phyloP scores from a whole-genome alignment of 2,329 filamentous ascomycete genomes.

The Colletotrichum agaves region DNA sequence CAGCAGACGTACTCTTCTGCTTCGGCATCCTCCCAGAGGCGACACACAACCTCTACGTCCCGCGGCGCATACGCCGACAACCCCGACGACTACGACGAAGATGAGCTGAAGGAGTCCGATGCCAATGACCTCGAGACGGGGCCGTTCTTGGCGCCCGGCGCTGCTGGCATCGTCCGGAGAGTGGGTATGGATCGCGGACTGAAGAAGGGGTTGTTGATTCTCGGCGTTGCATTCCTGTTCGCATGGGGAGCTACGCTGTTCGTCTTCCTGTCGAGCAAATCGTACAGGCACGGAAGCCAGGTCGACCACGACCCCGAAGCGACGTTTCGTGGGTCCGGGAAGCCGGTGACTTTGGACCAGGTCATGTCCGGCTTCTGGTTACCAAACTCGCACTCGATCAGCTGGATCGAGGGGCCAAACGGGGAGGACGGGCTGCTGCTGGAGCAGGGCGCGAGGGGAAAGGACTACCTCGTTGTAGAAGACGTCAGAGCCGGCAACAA shows the following conservation, averaged over 20 bases:
- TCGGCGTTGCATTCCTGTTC: slow-evolving; percentile 69
- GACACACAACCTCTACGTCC: slow-evolving; percentile 22
- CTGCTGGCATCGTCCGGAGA: slow-evolving; percentile 49
- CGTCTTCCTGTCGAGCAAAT: slow-evolving; percentile 72
- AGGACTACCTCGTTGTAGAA: slow-evolving; percentile 86
- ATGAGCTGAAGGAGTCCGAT: slow-evolving; percentile 53
- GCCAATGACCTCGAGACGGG: slow-evolving; percentile 63
- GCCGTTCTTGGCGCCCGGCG: slow-evolving; percentile 59
- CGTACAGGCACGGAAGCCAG: slow-evolving; percentile 72
- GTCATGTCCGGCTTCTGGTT: slow-evolving; percentile 74
- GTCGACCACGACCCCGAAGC: slow-evolving; percentile 76
- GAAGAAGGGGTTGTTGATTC: slow-evolving; percentile 70
- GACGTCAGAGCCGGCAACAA: slow-evolving; percentile 70
- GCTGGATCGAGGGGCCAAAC: slow-evolving; percentile 79
- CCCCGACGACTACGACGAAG: slow-evolving; percentile 51
- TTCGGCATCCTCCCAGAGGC: slow-evolving; percentile 39
- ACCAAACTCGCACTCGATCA: slow-evolving; percentile 72
- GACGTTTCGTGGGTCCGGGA: slow-evolving; percentile 72
- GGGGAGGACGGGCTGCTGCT: slow-evolving; percentile 88
- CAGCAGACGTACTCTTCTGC: slow-evolving; percentile 43
- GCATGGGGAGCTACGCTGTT: slow-evolving; percentile 76
- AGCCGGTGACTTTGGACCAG: slow-evolving; percentile 78
- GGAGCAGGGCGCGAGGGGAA: slow-evolving; percentile 71
- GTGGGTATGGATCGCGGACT: slow-evolving; percentile 74
- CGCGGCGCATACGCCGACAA: slow-evolving; percentile 47